These are phyloP conservation scores for Rosa rugosa DNA, from an alignment of 306 rosid species.

Conservation along the genomic window DNA sequence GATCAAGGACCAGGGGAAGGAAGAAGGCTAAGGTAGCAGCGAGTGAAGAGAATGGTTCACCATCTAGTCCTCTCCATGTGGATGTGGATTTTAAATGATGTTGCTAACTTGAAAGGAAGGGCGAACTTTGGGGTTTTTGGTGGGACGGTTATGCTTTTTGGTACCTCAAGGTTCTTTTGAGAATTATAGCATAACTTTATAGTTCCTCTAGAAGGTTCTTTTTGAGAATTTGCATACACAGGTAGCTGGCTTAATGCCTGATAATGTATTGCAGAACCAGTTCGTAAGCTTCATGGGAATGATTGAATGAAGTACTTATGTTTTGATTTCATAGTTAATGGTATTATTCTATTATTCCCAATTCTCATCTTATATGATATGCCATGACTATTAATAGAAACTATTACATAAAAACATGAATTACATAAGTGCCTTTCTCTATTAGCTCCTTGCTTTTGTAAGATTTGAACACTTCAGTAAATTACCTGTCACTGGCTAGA, in stretches of 20 bases:
- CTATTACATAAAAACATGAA: neutral
- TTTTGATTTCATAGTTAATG: neutral
- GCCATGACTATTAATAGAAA: neutral
- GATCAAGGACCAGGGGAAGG: constrained; percentile 5
- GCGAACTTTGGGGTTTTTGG: neutral
- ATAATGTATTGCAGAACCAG: constrained; percentile 2
- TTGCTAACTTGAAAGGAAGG: neutral
- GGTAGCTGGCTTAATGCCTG: constrained; percentile 8
- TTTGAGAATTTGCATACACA: neutral
- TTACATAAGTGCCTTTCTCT: too few species aligned
- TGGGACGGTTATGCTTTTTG: constrained; percentile 4
- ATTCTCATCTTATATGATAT: neutral
- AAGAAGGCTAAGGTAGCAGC: neutral
- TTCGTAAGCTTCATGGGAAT: neutral
- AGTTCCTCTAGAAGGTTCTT: neutral
- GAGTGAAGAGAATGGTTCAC: constrained; percentile 34
- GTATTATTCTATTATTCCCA: neutral
- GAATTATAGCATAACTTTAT: neutral
- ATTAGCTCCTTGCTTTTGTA: neutral
- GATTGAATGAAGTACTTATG: neutral
- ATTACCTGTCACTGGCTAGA: neutral
- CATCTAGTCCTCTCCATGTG: constrained; percentile 48
- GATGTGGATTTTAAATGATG: constrained; percentile 18
- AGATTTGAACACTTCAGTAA: neutral
- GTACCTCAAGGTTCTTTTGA: constrained; percentile 7